Evolutionary conservation across 768 basidiomycete species (phyloP).

Genomic region (Collybiopsis luxurians): DNA sequence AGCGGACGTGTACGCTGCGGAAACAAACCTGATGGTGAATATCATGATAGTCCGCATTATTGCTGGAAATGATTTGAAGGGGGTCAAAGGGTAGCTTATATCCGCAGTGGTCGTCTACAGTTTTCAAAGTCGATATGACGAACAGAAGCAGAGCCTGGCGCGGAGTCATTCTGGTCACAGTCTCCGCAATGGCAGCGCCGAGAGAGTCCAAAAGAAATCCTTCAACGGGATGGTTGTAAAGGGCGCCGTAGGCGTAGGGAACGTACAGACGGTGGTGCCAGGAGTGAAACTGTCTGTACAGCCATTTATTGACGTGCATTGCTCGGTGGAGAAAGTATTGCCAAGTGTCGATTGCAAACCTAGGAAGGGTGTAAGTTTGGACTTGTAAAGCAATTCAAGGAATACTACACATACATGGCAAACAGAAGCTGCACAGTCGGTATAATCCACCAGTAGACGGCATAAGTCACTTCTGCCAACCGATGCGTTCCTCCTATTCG

Average conservation of each 20-base stretch:
- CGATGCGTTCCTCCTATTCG: constrained; percentile 41
- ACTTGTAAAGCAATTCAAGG: background rate
- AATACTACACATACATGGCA: constrained; percentile 70
- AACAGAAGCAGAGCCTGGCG: constrained; percentile 89
- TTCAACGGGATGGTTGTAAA: constrained; percentile 97
- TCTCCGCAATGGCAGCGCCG: constrained; percentile 78
- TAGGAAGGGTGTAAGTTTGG: constrained; percentile 29
- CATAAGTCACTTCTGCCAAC: constrained; percentile 46
- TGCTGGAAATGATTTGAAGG: constrained; percentile 76
- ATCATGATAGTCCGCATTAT: constrained; percentile 97
- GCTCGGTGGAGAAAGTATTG: constrained; percentile 94
- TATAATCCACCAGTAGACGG: constrained; percentile 91
- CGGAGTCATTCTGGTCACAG: constrained; percentile 60
- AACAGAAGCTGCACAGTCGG: constrained; percentile 69
- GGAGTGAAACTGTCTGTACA: constrained; percentile 91
- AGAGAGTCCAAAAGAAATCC: constrained; percentile 87
- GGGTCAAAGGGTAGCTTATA: constrained; percentile 92
- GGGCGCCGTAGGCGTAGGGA: constrained; percentile 93
- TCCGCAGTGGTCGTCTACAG: constrained; percentile 95
- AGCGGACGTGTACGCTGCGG: background rate
- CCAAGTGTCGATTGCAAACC: constrained; percentile 96
- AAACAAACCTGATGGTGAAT: constrained; percentile 88
- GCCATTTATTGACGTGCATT: constrained; percentile 88
- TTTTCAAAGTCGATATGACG: constrained; percentile 81
- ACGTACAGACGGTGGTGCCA: constrained; percentile 96